Evolutionary conservation across 495 filamentous ascomycete species (phyloP), one percentile per base, ranked within the genome.

Genomic region (Aspergillus steynii): DNA sequence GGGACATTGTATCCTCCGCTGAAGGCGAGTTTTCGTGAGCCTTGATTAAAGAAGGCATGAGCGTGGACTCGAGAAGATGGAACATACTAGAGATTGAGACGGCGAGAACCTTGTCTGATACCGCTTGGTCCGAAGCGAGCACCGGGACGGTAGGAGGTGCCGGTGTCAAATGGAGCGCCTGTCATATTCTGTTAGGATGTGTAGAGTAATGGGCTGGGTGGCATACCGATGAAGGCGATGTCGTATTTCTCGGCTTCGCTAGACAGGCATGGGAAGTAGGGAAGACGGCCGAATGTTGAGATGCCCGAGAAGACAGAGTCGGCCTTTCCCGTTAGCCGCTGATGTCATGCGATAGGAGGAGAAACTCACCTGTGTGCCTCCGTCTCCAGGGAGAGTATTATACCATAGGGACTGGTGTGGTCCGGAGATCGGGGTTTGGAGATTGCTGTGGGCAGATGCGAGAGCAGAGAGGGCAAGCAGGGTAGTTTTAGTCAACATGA

Each of bases 51-150:
- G 57, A 42, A 9, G 28, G 29, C 2, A 60, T 47, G 45, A 26
- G 8, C 12, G 47, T 67, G 59, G 50, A 55, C 42, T 26, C 45
- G 25, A 47, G 26, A 29, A 27, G 49, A 58, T 26, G 25, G 34
- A 27, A 82, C 82, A 56, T 83, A 88, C 85, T 88, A 88, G 53
- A 88, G 80, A 71, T 88, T 88, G 65, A 88, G 81, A 62, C 85
- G 83, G 67, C 85, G 84, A 78, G 86, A 88, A 76, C 90, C 90
- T 82, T 92, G 85, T 71, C 92, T 83, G 67, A 95, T 95, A 29
- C 88, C 90, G 53, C 82, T 86, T 10, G 92, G 92, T 1, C 92
- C 92, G 65, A 93, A 96, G 34, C 92, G 83, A 37, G 91, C 91
- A 53, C 92, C 92, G 5, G 92, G 91, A 61, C 92, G 78, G 73